Evolutionary conservation across 2,329 filamentous ascomycete species (phyloP).

Genomic region (Periconia digitata): DNA sequence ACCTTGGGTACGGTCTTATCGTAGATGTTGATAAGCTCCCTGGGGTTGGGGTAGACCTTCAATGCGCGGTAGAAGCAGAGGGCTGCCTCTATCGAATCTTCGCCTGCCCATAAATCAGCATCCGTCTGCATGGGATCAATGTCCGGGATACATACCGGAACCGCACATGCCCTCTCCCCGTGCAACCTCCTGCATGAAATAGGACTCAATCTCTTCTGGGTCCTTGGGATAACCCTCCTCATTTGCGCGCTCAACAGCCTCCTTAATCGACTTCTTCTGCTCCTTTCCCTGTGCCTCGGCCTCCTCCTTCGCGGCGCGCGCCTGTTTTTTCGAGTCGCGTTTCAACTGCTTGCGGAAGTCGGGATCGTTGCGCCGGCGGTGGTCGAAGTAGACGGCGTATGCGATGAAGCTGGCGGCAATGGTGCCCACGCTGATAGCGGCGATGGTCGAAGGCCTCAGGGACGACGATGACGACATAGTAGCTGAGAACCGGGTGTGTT

Average conservation of each 20-base stretch:
- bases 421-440: slow-evolving; percentile 60
- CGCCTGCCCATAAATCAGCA: slow-evolving; percentile 50
- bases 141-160: slow-evolving; percentile 62
- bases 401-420: slow-evolving; percentile 61
- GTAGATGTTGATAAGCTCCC: slow-evolving; percentile 93
- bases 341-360: slow-evolving; percentile 66
- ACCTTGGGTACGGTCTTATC: slow-evolving; percentile 98
- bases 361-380: slow-evolving; percentile 64
- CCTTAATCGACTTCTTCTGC: slow-evolving; percentile 74
- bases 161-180: slow-evolving; percentile 80
- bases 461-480: slow-evolving; percentile 40
- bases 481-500: slow-evolving; percentile 1
- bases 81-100: slow-evolving; percentile 77
- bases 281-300: slow-evolving; percentile 65
- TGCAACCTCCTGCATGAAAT: slow-evolving; percentile 95
- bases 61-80: slow-evolving; percentile 97
- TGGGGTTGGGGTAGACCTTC: slow-evolving; percentile 94
- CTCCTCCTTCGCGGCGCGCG: slow-evolving; percentile 71
- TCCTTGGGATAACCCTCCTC: slow-evolving; percentile 89
- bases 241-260: slow-evolving; percentile 76
- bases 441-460: slow-evolving; percentile 60
- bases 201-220: slow-evolving; percentile 90
- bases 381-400: slow-evolving; percentile 69
- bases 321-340: slow-evolving; percentile 73
- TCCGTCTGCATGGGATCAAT: background rate